Base-by-base conservation (phyloP, 2,329 filamentous ascomycete genomes). In the Fusarium chlamydosporum region DNA sequence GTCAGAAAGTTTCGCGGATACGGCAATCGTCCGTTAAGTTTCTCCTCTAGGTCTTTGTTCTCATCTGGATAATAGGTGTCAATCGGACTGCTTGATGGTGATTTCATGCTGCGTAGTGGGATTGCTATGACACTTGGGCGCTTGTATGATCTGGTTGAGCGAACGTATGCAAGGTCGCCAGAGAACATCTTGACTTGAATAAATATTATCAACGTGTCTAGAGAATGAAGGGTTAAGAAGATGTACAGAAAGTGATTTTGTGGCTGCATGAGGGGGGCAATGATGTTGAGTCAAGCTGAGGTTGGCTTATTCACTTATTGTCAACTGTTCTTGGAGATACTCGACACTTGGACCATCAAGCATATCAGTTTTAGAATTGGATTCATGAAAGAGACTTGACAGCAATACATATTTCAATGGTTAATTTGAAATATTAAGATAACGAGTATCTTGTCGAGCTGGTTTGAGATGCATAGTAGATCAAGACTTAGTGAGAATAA, bases 91-190 rank as follows among this genome's bases (percentile, higher is more conserved):
- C 6, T 38, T 7, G 18, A 18, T 16, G 20, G 51, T 4, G 16
- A 40, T 15, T 56, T 47, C 16, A 70, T 23, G 33, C 48, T 42
- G 26, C 51, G 65, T 29, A 75, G 51, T 33, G 74, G 68, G 29
- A 75, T 59, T 16, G 61, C 35, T n/a, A 51, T 59, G 20, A 20
- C 10, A 33, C 29, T 53, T 18, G n/a, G 42, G 12, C 34, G 43
- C 4, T 52, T 70, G 18, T 35, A 33, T 10, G 37, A 4, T 8
- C 27, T 29, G 16, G 42, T 34, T 38, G 61, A 60, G 7, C 59
- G 71, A 58, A 78, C 69, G 62, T 70, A 71, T 18, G 67, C 35
- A 27, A 78, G 65, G 46, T 77, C 75, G 37, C 69, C 75, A 16
- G 70, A 63, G 56, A 77, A 78, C 76, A 78, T 78, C 46, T 34